These are phyloP conservation scores for Posidonia oceanica DNA, from an alignment of 116 monocot species.

Conservation along the genomic window DNA sequence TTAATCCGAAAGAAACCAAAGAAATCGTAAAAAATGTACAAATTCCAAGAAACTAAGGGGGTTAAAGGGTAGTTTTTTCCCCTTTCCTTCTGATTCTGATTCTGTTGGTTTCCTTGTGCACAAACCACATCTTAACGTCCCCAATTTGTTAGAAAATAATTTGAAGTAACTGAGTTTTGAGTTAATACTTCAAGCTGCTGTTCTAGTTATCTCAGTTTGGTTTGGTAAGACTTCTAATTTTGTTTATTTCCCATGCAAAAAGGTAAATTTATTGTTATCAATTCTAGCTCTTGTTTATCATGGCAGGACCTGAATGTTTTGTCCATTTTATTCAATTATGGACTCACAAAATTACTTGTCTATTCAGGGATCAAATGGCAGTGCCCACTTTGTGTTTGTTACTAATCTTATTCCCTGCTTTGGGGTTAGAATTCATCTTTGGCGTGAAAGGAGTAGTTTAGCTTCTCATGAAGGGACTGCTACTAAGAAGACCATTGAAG, in stretches of 20 bases:
- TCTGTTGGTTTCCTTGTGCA: too few species aligned
- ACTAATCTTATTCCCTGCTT: constrained; percentile 94
- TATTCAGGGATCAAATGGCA: constrained; percentile 71
- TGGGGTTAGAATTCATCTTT: constrained; percentile 92
- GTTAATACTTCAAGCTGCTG: background rate
- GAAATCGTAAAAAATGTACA: too few species aligned
- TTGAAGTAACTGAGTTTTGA: background rate
- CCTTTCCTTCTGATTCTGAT: too few species aligned
- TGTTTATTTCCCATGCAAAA: background rate
- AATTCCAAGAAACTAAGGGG: too few species aligned
- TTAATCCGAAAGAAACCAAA: too few species aligned
- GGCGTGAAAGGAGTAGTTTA: constrained; percentile 54
- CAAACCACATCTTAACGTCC: too few species aligned
- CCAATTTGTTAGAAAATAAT: background rate
- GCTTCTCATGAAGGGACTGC: constrained; percentile 17
- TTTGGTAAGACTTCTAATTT: background rate
- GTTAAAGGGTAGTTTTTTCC: too few species aligned
- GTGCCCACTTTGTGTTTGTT: constrained; percentile 78
- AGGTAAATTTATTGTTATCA: too few species aligned
- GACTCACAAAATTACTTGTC: constrained; percentile 9
- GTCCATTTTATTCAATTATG: background rate
- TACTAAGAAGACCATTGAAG: constrained; percentile 51
- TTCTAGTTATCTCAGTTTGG: too few species aligned
- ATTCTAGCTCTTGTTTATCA: background rate
- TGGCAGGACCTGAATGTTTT: background rate